Base-by-base conservation (phyloP, 1,139 yeast species). In the Saccharomyces hybrid region DNA sequence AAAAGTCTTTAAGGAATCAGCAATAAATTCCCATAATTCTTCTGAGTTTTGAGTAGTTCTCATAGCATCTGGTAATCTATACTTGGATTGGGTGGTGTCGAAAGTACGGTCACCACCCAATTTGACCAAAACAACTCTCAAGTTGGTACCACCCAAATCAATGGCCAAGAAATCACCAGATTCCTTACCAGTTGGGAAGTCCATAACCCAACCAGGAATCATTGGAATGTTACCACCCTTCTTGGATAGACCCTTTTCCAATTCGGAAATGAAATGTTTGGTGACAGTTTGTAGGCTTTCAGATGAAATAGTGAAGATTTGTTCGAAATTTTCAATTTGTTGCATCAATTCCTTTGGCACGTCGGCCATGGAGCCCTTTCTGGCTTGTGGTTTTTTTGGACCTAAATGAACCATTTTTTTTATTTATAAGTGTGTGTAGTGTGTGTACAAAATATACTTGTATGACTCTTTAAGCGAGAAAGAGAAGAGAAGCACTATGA, bases 131-230 rank as follows among this genome's bases (percentile, higher is more conserved):
- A 91, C 96, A 54, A 88, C 96, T 71, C 96, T 81, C 71, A 90
- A 78, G 75, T 90, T 90, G 62, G 97, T 90, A 61, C 97, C 97
- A 70, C 97, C 97, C 75, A 91, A 81, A 72, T 93, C 99, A 59
- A 93, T 86, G 53, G 98, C 97, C 69, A 93, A 75, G 73, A 81
- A 93, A 62, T 88, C 84, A 61, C 99, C 99, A 50, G 78, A 79
- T 73, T 93, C 99, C 62, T 82, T 74, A 64, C 98, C 98, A 50
- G 95, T 85, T 58, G 98, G 98, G 77, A 77, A 85, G 66, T 87
- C 95, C 80, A 89, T 78, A 54, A 91, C 96, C 96, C 97, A 91
- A 59, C 95, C 88, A 48, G 95, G 96, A 68, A 86, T 89, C 98
- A 91, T 91, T 57, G 98, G 98, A 67, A 88, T 87, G 71, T 85